Evolutionary conservation across 768 basidiomycete genomes (phyloP).

Genomic region (Podaxis sp.): DNA sequence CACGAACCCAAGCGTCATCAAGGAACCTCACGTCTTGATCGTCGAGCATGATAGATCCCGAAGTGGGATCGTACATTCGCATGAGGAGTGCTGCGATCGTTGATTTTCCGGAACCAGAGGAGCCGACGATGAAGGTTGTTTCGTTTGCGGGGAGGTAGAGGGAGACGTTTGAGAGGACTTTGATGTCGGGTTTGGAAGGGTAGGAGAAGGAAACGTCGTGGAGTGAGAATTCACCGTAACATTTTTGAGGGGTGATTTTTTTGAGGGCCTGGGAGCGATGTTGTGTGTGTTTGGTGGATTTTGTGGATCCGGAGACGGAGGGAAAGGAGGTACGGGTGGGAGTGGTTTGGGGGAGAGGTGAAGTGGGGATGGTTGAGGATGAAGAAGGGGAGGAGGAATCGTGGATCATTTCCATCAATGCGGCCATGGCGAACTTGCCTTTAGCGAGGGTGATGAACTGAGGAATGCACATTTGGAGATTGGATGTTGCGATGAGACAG

Average conservation of each 20-base stretch:
- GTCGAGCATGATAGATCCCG: conserved; percentile 68
- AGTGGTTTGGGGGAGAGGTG: conserved; percentile 40
- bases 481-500: conserved; percentile 84
- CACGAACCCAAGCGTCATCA: conserved; percentile 66
- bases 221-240: conserved; percentile 76
- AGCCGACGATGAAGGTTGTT: conserved; percentile 87
- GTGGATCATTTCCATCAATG: conserved; percentile 61
- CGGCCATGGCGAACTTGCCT: conserved; percentile 80
- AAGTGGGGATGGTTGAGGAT: conserved; percentile 13
- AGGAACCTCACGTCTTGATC: conserved; percentile 78
- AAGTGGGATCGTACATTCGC: conserved; percentile 71
- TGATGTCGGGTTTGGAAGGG: conserved; percentile 70
- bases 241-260: conserved; percentile 64
- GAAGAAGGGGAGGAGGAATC: conserved; percentile 32
- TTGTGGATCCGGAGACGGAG: conserved; percentile 49
- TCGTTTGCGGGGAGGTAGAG: conserved; percentile 74
- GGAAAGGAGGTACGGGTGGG: conserved; percentile 45
- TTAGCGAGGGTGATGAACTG: conserved; percentile 74
- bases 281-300: conserved; percentile 23
- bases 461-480: conserved; percentile 85
- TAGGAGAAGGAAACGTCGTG: conserved; percentile 80
- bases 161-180: conserved; percentile 64
- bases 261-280: conserved; percentile 34
- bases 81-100: conserved; percentile 85
- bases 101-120: conserved; percentile 92